These are phyloP conservation scores for Phytophthora capsici DNA, from an alignment of 352 stramenopile genomes.

Conservation along the genomic window DNA sequence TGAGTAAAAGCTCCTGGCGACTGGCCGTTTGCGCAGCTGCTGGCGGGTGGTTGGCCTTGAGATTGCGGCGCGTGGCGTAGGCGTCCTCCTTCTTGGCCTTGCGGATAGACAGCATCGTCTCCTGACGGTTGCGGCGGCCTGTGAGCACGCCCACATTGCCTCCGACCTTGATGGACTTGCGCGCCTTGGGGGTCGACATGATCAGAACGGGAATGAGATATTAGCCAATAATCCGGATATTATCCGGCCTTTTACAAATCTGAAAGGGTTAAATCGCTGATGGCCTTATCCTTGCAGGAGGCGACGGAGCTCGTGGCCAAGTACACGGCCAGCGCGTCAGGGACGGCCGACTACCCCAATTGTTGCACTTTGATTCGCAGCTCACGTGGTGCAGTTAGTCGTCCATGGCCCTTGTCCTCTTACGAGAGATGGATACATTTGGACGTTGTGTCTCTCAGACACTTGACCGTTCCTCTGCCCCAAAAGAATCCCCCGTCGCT, in stretches of 20 bases:
- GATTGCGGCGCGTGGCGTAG: slow-evolving; percentile 85
- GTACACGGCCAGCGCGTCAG: slow-evolving; percentile 14
- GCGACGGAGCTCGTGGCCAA: slow-evolving; percentile 23
- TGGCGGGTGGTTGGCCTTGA: slow-evolving; percentile 79
- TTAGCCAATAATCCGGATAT: too few relatives aligned
- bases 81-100: slow-evolving; percentile 91
- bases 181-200: slow-evolving; percentile 52
- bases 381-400: slow-evolving; percentile 12
- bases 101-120: slow-evolving; percentile 88
- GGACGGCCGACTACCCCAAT: neutral
- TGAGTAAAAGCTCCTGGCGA: slow-evolving; percentile 77
- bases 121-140: slow-evolving; percentile 81
- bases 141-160: slow-evolving; percentile 77
- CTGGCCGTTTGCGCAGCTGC: slow-evolving; percentile 48
- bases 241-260: too few relatives aligned
- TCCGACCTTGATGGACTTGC: slow-evolving; percentile 81
- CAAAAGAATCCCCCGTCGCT: slow-evolving; percentile 1
- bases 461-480: neutral
- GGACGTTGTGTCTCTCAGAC: slow-evolving; percentile 10
- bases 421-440: slow-evolving; percentile 20
- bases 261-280: too few relatives aligned
- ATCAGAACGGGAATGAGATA: too few relatives aligned
- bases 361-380: slow-evolving; percentile 1
- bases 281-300: slow-evolving; percentile 6
- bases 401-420: slow-evolving; percentile 20